These are phyloP conservation scores for Flaveria floridana DNA, from an alignment of 140 eudicot genomes.

Conservation along the genomic window DNA sequence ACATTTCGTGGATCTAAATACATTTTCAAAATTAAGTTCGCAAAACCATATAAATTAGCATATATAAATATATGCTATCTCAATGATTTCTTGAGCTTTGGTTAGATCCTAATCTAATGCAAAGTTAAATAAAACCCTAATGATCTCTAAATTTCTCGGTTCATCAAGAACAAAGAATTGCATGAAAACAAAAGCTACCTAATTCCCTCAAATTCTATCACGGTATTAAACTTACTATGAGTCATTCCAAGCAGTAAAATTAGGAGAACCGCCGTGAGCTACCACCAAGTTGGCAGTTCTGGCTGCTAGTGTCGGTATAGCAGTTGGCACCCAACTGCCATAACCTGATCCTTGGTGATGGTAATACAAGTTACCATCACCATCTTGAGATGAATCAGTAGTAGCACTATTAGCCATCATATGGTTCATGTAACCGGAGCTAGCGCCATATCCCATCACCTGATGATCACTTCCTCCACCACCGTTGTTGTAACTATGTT, in stretches of 20 bases:
- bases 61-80: constrained; percentile 28
- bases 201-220: constrained; percentile 22
- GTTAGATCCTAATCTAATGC: constrained; percentile 45
- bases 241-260: constrained; percentile 71
- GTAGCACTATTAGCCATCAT: constrained; percentile 30
- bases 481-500: constrained; percentile 38
- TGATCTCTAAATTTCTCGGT: constrained; percentile 20
- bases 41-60: constrained; percentile 51
- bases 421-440: constrained; percentile 30
- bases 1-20: constrained; percentile 53
- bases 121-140: constrained; percentile 28
- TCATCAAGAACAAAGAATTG: constrained; percentile 30
- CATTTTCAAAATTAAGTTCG: constrained; percentile 49
- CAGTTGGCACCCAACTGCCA: constrained; percentile 69
- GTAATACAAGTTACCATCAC: constrained; percentile 42
- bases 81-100: constrained; percentile 38
- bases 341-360: constrained; percentile 49
- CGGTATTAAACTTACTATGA: constrained; percentile 27
- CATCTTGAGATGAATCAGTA: constrained; percentile 37
- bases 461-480: constrained; percentile 34
- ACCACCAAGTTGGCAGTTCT: constrained; percentile 43
- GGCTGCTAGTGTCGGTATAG: constrained; percentile 49
- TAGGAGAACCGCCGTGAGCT: constrained; percentile 48
- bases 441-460: constrained; percentile 31
- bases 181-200: constrained; percentile 25